These are phyloP conservation scores for Cercospora nicotianae DNA, from an alignment of 2,329 filamentous ascomycete genomes.

Conservation along the genomic window DNA sequence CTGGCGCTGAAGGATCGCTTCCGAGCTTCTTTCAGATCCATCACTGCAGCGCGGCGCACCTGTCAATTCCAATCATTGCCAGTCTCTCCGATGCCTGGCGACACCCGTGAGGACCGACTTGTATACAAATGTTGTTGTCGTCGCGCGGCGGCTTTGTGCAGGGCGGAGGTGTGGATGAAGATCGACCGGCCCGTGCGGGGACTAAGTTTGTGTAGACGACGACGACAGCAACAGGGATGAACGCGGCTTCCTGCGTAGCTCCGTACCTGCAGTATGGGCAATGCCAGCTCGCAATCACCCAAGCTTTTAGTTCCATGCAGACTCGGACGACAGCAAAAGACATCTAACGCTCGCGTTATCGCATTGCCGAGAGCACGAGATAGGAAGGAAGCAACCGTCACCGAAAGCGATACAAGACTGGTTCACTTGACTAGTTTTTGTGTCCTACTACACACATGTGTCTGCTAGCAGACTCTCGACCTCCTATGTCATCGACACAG, in stretches of 20 bases:
- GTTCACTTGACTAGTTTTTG: background rate
- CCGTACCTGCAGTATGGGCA: background rate
- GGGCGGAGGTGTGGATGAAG: background rate
- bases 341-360: background rate
- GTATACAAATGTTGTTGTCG: background rate
- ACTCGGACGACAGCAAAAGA: background rate
- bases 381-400: background rate
- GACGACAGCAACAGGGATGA: background rate
- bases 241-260: background rate
- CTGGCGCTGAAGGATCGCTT: constrained; percentile 8
- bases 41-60: background rate
- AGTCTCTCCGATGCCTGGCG: background rate
- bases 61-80: background rate
- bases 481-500: background rate
- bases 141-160: background rate
- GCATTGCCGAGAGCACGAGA: background rate
- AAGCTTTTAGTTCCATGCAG: background rate
- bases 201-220: background rate
- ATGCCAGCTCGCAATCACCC: background rate
- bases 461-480: background rate
- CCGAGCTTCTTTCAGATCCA: background rate
- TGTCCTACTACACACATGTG: background rate
- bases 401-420: background rate
- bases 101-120: too few relatives aligned
- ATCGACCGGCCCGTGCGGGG: background rate